Evolutionary conservation across 805 yeast species (phyloP).

Genomic region (Ogataea naganishii): DNA sequence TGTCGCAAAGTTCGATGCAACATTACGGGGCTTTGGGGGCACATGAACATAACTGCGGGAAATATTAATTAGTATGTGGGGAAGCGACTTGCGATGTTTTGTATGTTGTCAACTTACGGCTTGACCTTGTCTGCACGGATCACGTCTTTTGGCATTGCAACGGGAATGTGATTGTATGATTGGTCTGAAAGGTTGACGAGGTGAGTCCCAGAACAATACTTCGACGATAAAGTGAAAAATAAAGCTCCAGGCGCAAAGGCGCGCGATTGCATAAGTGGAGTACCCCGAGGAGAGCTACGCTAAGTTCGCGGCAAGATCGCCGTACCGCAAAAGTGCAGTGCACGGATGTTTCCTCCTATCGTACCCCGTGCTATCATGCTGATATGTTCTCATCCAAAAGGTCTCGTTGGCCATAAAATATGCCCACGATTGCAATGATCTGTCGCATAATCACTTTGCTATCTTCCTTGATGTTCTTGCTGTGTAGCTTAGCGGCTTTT

Average conservation of each 20-base stretch:
- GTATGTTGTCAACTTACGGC: slow-evolving; percentile 12
- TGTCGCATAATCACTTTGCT: slow-evolving; percentile 9
- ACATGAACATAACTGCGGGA: slow-evolving; percentile 33
- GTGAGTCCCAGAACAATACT: too few relatives aligned
- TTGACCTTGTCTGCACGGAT: slow-evolving; percentile 15
- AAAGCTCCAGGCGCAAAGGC: too few relatives aligned
- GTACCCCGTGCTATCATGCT: too few relatives aligned
- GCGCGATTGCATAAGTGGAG: too few relatives aligned
- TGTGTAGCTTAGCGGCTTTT: slow-evolving; percentile 21
- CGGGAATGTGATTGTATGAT: too few relatives aligned
- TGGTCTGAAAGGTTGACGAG: too few relatives aligned
- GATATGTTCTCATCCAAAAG: slow-evolving; percentile 8
- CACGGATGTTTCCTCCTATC: too few relatives aligned
- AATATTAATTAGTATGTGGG: background rate
- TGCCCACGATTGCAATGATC: slow-evolving; percentile 13
- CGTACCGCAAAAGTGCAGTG: too few relatives aligned
- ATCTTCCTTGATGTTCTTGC: slow-evolving; percentile 11
- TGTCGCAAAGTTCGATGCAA: slow-evolving; percentile 37
- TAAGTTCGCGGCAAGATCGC: too few relatives aligned
- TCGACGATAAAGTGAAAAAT: too few relatives aligned
- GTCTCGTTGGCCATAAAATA: slow-evolving; percentile 18
- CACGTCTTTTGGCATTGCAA: too few relatives aligned
- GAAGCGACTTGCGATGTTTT: background rate
- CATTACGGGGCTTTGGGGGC: slow-evolving; percentile 36
- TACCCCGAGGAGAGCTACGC: too few relatives aligned